phyloP scores from a whole-genome alignment of 2,329 filamentous ascomycete genomes.

The Aspergillus uvarum region DNA sequence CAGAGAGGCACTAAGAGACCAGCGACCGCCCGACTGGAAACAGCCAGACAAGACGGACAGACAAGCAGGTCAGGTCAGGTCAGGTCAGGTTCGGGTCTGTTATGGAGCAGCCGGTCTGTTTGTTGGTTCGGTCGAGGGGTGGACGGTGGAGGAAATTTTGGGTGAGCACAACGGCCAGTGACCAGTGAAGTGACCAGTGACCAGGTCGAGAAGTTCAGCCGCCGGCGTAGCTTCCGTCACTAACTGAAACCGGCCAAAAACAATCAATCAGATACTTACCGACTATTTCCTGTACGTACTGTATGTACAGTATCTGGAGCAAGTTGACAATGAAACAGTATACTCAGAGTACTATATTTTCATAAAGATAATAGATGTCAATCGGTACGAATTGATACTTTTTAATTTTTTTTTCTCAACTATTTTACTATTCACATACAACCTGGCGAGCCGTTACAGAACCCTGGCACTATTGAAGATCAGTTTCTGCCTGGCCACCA shows the following conservation, averaged over 20 bases:
- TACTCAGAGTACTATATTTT: too few relatives aligned
- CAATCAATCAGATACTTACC: background rate
- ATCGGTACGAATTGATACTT: too few relatives aligned
- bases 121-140: background rate
- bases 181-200: too few relatives aligned
- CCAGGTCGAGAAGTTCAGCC: constrained; percentile 35
- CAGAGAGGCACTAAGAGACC: background rate
- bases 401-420: too few relatives aligned
- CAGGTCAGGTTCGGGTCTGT: too few relatives aligned
- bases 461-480: background rate
- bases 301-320: background rate
- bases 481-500: constrained; percentile 8
- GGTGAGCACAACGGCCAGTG: constrained; percentile 30
- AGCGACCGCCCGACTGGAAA: constrained; percentile 1
- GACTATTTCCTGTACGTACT: background rate
- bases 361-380: too few relatives aligned
- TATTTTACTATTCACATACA: background rate
- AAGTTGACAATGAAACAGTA: too few relatives aligned
- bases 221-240: constrained; percentile 42
- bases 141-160: constrained; percentile 31
- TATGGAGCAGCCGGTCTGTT: too few relatives aligned
- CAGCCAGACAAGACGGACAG: constrained; percentile 9
- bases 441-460: background rate
- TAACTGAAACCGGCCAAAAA: constrained; percentile 16
- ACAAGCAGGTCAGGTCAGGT: background rate